phyloP scores from a whole-genome alignment of 371 early-diverging fungal genomes.

The Capniomyces stellatus region DNA sequence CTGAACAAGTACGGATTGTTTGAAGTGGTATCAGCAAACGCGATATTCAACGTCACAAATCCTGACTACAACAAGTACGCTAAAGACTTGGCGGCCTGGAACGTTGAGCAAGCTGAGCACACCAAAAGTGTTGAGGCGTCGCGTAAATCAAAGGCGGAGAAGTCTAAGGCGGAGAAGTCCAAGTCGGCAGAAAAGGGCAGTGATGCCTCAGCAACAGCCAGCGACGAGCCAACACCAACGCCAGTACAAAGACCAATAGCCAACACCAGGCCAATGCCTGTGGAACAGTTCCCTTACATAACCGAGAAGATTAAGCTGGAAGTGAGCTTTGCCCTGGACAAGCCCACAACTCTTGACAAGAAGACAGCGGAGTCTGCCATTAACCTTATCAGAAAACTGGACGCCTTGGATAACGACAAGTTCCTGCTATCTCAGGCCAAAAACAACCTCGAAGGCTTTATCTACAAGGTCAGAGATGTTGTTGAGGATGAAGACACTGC shows the following conservation, averaged over 20 bases:
- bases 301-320: constrained; percentile 21
- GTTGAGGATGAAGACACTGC: constrained; percentile 49
- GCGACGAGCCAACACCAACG: constrained; percentile 4
- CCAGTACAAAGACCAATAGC: constrained; percentile 1
- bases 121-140: too few relatives aligned
- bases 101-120: constrained; percentile 13
- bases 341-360: constrained; percentile 24
- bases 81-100: constrained; percentile 14
- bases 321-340: constrained; percentile 26
- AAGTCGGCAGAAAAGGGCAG: background rate
- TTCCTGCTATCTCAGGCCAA: constrained; percentile 61
- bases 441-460: constrained; percentile 76
- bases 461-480: constrained; percentile 69
- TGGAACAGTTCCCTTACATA: constrained; percentile 7
- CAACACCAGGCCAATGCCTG: constrained; percentile 10
- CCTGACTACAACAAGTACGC: constrained; percentile 11
- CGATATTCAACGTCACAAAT: constrained; percentile 23
- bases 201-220: background rate
- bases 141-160: background rate
- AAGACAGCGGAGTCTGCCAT: constrained; percentile 22
- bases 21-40: constrained; percentile 26
- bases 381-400: constrained; percentile 25
- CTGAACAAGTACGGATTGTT: constrained; percentile 43
- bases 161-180: background rate
- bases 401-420: constrained; percentile 42